A percentile compares a stretch with the other conserved stretches of the same genome.
Conservation (phyloP, 2,329 filamentous ascomycete species). For the Penicillium oxalicum region DNA sequence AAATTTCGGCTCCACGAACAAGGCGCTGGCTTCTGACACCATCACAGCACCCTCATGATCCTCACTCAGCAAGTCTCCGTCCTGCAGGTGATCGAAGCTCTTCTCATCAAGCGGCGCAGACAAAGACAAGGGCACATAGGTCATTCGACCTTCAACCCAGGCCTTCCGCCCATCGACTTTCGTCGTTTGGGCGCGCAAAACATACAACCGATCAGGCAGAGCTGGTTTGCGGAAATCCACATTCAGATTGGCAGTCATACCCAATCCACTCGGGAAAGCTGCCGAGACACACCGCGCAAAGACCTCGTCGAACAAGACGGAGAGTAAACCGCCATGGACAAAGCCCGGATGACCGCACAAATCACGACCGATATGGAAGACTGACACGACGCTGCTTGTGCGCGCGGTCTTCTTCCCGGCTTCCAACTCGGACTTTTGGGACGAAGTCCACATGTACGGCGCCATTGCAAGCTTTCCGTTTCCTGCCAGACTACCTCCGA, state of each 20-base stretch:
- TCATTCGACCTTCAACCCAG: slow-evolving; percentile 32
- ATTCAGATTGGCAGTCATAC: slow-evolving; percentile 35
- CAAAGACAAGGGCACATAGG: slow-evolving; percentile 17
- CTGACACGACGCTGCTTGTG: slow-evolving; percentile 18
- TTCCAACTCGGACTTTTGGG: slow-evolving; percentile 1
- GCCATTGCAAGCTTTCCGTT: slow-evolving; percentile 68
- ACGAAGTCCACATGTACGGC: slow-evolving; percentile 49
- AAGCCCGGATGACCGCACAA: slow-evolving; percentile 33
- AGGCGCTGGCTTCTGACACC: slow-evolving; percentile 33
- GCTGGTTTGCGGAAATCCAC: slow-evolving; percentile 33
- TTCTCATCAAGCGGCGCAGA: slow-evolving; percentile 1
- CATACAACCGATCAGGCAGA: slow-evolving; percentile 27
- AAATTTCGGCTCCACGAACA: slow-evolving; percentile 37
- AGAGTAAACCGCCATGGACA: slow-evolving; percentile 32
- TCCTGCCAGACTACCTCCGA: slow-evolving; percentile 69
- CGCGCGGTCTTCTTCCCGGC: neutral
- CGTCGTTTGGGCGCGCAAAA: slow-evolving; percentile 28
- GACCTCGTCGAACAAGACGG: slow-evolving; percentile 33
- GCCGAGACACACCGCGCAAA: slow-evolving; percentile 33
- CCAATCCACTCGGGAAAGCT: slow-evolving; percentile 28
- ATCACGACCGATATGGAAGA: slow-evolving; percentile 31
- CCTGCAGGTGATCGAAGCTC: slow-evolving; percentile 1
- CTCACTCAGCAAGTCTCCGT: slow-evolving; percentile 12
- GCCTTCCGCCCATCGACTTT: slow-evolving; percentile 34
- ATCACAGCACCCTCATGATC: slow-evolving; percentile 22